Evolutionary conservation across 305 asterid genomes (phyloP).

Genomic region (Lippia alba): DNA sequence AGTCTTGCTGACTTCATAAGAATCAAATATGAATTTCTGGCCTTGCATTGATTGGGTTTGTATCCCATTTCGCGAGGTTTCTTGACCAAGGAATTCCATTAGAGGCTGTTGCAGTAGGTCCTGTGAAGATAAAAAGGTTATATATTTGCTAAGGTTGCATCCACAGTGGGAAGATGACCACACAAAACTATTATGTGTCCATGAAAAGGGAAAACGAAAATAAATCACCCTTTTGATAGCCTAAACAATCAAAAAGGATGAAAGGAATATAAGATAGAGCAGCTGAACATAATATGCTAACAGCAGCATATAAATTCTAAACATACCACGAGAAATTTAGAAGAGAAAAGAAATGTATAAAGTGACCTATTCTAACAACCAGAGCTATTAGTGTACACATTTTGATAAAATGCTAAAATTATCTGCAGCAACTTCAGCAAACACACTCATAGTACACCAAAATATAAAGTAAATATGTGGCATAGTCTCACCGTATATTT

Average conservation of each 20-base stretch:
- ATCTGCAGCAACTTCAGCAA: slow-evolving; percentile 8
- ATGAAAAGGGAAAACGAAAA: background rate
- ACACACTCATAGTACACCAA: slow-evolving; percentile 8
- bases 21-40: slow-evolving; percentile 45
- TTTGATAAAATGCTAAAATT: background rate
- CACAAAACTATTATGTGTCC: slow-evolving; percentile 3
- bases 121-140: slow-evolving; percentile 43
- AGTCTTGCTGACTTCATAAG: slow-evolving; percentile 57
- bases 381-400: background rate
- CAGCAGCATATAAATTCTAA: background rate
- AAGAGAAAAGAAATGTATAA: background rate
- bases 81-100: slow-evolving; percentile 63
- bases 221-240: background rate
- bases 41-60: slow-evolving; percentile 42
- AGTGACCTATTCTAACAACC: background rate
- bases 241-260: background rate
- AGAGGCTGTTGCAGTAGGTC: slow-evolving; percentile 86
- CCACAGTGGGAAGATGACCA: slow-evolving; percentile 12
- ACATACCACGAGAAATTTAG: slow-evolving; percentile 3
- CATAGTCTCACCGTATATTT: slow-evolving; percentile 69
- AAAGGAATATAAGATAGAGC: background rate
- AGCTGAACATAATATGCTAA: slow-evolving; percentile 5
- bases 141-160: slow-evolving; percentile 3
- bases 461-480: background rate
- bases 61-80: slow-evolving; percentile 50